Percentiles rank a stretch among this genome's conserved stretches.
Conservation (phyloP, 768 basidiomycete species). For the Inosperma sp. region DNA sequence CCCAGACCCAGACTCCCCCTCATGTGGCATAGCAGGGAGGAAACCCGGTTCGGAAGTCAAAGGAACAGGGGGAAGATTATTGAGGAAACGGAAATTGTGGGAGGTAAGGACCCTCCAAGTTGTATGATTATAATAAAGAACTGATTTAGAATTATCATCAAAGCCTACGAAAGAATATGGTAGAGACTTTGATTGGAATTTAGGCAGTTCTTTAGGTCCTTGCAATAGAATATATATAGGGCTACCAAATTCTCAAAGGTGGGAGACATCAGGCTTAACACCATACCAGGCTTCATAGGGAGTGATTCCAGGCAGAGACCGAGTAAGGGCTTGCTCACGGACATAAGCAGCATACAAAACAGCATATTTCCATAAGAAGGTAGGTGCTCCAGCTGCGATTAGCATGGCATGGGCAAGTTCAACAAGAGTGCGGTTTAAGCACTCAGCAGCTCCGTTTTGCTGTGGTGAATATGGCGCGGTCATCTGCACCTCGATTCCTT, state of each 20-base stretch:
- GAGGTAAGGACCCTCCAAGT: conserved; percentile 20
- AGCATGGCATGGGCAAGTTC: conserved; percentile 33
- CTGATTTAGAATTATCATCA: conserved; percentile 22
- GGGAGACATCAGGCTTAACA: conserved; percentile 22
- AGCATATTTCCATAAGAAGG: conserved; percentile 32
- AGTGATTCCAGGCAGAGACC: conserved; percentile 19
- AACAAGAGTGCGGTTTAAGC: conserved; percentile 30
- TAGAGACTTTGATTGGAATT: conserved; percentile 18
- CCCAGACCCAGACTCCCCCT: background rate
- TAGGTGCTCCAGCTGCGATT: conserved; percentile 21
- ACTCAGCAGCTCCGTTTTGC: conserved; percentile 39
- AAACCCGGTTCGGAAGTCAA: background rate
- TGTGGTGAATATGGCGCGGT: conserved; percentile 34
- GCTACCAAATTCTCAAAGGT: conserved; percentile 25
- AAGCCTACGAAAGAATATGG: conserved; percentile 22
- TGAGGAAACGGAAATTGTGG: conserved; percentile 24
- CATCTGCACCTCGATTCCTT: conserved; percentile 29
- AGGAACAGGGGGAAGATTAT: background rate
- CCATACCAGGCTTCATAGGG: conserved; percentile 19
- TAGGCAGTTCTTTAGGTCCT: conserved; percentile 12
- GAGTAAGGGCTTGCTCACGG: conserved; percentile 24
- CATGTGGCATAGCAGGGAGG: background rate
- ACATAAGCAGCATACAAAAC: conserved; percentile 25
- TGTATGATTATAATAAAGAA: conserved; percentile 21
- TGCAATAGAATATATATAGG: conserved; percentile 22